Evolutionary conservation across 495 filamentous ascomycete genomes (phyloP).

Genomic region (Penicillium malachiteum): DNA sequence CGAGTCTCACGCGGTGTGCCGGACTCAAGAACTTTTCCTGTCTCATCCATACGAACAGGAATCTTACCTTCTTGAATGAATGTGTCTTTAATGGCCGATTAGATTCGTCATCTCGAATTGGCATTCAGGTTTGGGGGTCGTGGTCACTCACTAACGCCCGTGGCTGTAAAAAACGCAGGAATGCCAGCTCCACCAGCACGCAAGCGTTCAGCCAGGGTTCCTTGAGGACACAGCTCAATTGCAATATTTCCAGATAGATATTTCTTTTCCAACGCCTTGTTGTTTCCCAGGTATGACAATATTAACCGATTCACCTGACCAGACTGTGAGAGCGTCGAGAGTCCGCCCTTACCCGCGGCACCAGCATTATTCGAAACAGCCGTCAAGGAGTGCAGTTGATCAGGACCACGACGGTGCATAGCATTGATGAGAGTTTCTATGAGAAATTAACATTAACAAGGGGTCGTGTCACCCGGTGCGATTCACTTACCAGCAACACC

Average conservation of each 20-base stretch:
- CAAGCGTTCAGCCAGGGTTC: slow-evolving; percentile 83
- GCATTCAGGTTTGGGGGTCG: not conserved
- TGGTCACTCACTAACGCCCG: slow-evolving; percentile 61
- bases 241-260: slow-evolving; percentile 81
- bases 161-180: slow-evolving; percentile 89
- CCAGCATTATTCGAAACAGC: slow-evolving; percentile 93
- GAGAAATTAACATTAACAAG: not conserved
- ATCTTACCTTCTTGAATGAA: slow-evolving; percentile 83
- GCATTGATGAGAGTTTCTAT: slow-evolving; percentile 77
- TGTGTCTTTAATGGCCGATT: slow-evolving; percentile 42
- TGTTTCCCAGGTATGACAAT: slow-evolving; percentile 83
- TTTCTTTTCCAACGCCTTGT: slow-evolving; percentile 82
- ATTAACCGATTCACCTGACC: slow-evolving; percentile 84
- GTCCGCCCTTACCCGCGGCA: slow-evolving; percentile 66
- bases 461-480: not conserved
- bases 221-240: slow-evolving; percentile 86
- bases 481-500: slow-evolving; percentile 63
- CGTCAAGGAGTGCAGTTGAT: slow-evolving; percentile 71
- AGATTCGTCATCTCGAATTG: no score
- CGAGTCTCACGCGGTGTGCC: slow-evolving; percentile 78
- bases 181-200: slow-evolving; percentile 83
- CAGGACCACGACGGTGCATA: slow-evolving; percentile 62
- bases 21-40: slow-evolving; percentile 69
- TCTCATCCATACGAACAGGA: slow-evolving; percentile 69
- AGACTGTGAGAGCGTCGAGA: slow-evolving; percentile 74